Conservation (phyloP, 306 rosid genomes). For the Senna siamea region DNA sequence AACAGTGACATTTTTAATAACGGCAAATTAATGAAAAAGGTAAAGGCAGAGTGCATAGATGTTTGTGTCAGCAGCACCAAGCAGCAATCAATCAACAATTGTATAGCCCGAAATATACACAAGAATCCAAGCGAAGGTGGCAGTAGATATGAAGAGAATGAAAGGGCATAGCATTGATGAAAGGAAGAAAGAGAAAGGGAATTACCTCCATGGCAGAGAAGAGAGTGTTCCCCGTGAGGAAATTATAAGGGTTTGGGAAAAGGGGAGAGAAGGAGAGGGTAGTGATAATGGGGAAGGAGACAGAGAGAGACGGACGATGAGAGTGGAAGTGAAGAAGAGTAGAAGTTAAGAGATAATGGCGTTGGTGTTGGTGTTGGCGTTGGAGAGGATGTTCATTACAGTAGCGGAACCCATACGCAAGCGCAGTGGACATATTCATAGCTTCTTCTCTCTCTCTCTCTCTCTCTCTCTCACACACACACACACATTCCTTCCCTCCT, state of each 20-base stretch:
- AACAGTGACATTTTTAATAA: too few species aligned
- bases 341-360: conserved; percentile 9
- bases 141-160: not conserved
- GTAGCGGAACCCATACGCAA: conserved; percentile 46
- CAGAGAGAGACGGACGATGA: not conserved
- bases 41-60: too few species aligned
- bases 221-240: conserved; percentile 54
- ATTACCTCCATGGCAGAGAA: conserved; percentile 72
- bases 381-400: conserved; percentile 36
- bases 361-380: not conserved
- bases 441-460: conserved; percentile 4
- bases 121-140: not conserved
- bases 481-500: too few species aligned
- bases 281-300: not conserved
- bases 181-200: conserved; percentile 1
- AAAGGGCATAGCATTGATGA: not conserved
- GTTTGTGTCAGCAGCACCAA: too few species aligned
- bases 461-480: not conserved
- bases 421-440: conserved; percentile 20
- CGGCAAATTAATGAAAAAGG: not conserved
- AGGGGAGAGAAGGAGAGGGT: conserved; percentile 40
- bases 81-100: not conserved
- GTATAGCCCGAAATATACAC: too few species aligned
- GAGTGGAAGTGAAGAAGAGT: conserved; percentile 23
- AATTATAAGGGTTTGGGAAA: conserved; percentile 46